Evolutionary conservation across 164 flowering plant genomes (phyloP), one percentile per base, ranked within the genome.

Genomic region (Chimonanthus praecox): DNA sequence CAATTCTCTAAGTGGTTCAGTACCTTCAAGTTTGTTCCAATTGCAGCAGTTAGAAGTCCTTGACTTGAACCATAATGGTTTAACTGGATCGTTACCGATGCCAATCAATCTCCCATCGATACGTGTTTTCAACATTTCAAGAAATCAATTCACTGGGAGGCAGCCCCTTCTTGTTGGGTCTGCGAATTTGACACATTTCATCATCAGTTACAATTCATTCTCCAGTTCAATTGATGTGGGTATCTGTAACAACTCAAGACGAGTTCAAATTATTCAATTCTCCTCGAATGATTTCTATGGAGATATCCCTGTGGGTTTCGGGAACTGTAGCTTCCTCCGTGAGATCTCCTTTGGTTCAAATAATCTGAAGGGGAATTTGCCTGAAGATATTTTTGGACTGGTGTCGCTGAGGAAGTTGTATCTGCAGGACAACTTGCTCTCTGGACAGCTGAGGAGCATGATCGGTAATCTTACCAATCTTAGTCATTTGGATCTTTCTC

Each of bases 381-480:
- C 92, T 0, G 87, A 83, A 0, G 79, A 77, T 44, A 63, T 92
- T 62, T 92, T 83, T 72, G 67, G 75, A 20, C 63, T 90, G 74
- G 61, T 83, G 11, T 73, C 83, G 20, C 76, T 92, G 92, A 82
- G 87, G 33, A 33, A 33, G 33, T 33, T 33, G 33, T 33, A 33
- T 33, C 33, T 33, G 33, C 33, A 1, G 33, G 33, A 33, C 33
- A 33, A 33, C 33, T 84, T 82, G 73, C 77, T 92, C 60, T 86
- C 88, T 4, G 95, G 95, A 65, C 81, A 70, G 77, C 68, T 92
- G 67, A 90, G 86, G 76, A 45, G 70, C 47, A 74, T 78, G 7
- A 64, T 92, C 20, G 82, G 94, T 85, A 88, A 89, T 84, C 92
- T 92, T 63, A 76, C 83, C 69, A 80, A 69, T 49, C 94, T 92